Evolutionary conservation across 768 basidiomycete species (phyloP).

Genomic region (Suillus clintonianus): DNA sequence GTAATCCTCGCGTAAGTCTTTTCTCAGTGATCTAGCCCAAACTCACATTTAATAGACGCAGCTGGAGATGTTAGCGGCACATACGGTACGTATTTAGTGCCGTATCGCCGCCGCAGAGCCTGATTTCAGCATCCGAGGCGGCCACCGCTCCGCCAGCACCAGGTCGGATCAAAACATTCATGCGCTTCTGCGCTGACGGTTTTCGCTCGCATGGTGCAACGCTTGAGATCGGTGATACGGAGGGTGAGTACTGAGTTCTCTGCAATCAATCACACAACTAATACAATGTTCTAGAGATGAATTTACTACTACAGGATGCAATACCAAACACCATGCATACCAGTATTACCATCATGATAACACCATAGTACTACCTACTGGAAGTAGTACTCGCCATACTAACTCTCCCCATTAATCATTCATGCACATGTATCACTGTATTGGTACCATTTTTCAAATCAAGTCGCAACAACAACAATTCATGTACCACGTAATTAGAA

Average conservation of each 20-base stretch:
- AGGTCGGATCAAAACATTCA: neutral
- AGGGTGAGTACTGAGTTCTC: neutral
- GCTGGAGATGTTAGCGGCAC: neutral
- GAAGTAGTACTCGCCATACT: no score
- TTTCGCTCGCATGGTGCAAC: neutral
- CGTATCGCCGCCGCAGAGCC: neutral
- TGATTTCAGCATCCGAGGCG: neutral
- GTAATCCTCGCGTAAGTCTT: neutral
- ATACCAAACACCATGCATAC: no score
- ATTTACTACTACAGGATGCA: no score
- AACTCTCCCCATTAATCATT: no score
- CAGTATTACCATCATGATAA: no score
- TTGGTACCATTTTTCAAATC: no score
- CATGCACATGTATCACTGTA: no score
- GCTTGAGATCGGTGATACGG: neutral
- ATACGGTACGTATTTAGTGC: neutral
- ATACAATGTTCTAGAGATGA: neutral
- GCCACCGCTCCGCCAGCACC: neutral
- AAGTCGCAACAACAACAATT: no score
- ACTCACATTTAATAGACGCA: neutral
- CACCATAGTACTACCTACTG: no score
- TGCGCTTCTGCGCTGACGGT: neutral
- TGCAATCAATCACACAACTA: neutral
- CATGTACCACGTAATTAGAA: no score
- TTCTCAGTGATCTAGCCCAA: neutral